Evolutionary conservation across 1,139 yeast genomes (phyloP).

Genomic region (Sugiyamaella castrensis): DNA sequence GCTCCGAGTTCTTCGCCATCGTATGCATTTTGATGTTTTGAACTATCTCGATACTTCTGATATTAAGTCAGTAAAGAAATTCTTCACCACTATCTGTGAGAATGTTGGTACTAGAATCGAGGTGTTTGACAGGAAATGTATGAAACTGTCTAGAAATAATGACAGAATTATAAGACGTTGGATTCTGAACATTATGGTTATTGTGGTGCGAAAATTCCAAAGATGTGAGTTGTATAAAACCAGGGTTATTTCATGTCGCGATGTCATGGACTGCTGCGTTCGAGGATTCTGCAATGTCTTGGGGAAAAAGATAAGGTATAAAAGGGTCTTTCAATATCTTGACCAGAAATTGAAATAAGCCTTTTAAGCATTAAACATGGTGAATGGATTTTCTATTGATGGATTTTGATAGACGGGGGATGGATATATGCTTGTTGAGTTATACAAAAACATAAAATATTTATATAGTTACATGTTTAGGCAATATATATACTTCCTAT

Average conservation of each 20-base stretch:
- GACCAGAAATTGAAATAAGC: background rate
- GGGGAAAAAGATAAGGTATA: slow-evolving; percentile 1
- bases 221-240: background rate
- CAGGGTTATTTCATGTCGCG: background rate
- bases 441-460: too few relatives aligned
- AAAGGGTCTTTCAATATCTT: slow-evolving; percentile 1
- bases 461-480: too few relatives aligned
- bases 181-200: background rate
- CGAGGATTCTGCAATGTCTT: slow-evolving; percentile 1
- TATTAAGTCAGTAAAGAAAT: background rate
- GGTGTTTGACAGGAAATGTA: slow-evolving; percentile 2
- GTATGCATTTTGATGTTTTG: slow-evolving; percentile 2
- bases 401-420: too few relatives aligned
- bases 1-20: background rate
- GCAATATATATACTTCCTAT: background rate
- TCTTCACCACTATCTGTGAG: slow-evolving; percentile 1
- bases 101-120: slow-evolving; percentile 4
- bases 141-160: background rate
- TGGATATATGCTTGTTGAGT: too few relatives aligned
- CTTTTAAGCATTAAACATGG: background rate
- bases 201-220: background rate
- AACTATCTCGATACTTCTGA: slow-evolving; percentile 2
- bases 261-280: slow-evolving; percentile 3
- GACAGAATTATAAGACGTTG: background rate
- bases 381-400: too few relatives aligned